phyloP scores from a whole-genome alignment of 352 stramenopile species.

The Globisporangium solare region DNA sequence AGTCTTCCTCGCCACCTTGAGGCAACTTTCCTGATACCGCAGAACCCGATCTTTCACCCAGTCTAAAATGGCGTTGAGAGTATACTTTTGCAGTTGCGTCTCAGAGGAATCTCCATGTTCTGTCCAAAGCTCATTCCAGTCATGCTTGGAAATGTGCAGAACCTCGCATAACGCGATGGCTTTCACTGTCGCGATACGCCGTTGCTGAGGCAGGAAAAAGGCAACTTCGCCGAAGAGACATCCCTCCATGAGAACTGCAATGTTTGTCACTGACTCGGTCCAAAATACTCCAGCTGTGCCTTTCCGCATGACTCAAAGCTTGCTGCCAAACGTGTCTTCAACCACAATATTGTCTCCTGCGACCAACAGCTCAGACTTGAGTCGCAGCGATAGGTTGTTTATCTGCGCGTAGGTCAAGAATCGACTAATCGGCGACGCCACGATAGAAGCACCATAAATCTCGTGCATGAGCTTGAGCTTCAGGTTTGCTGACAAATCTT shows the following conservation, averaged over 20 bases:
- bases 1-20: constrained; percentile 38
- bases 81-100: constrained; percentile 45
- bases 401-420: constrained; percentile 54
- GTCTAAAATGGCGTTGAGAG: constrained; percentile 47
- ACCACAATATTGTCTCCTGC: constrained; percentile 56
- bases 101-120: constrained; percentile 26
- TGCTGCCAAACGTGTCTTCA: constrained; percentile 50
- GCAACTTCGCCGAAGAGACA: constrained; percentile 66
- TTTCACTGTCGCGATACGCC: constrained; percentile 55
- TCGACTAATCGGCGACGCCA: constrained; percentile 45
- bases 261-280: constrained; percentile 40
- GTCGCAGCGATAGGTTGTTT: constrained; percentile 59
- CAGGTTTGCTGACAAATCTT: constrained; percentile 65
- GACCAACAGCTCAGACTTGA: constrained; percentile 66
- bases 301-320: constrained; percentile 54
- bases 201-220: constrained; percentile 59
- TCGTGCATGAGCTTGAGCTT: constrained; percentile 72
- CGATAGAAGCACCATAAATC: constrained; percentile 54
- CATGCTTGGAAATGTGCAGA: constrained; percentile 50
- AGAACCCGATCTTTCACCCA: constrained; percentile 44
- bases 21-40: constrained; percentile 31
- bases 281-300: constrained; percentile 53
- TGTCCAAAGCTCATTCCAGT: constrained; percentile 62
- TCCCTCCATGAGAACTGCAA: constrained; percentile 53
- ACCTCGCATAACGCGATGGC: constrained; percentile 60